Conservation (phyloP, 2,329 filamentous ascomycete genomes). For the Chaetomium globosum region DNA sequence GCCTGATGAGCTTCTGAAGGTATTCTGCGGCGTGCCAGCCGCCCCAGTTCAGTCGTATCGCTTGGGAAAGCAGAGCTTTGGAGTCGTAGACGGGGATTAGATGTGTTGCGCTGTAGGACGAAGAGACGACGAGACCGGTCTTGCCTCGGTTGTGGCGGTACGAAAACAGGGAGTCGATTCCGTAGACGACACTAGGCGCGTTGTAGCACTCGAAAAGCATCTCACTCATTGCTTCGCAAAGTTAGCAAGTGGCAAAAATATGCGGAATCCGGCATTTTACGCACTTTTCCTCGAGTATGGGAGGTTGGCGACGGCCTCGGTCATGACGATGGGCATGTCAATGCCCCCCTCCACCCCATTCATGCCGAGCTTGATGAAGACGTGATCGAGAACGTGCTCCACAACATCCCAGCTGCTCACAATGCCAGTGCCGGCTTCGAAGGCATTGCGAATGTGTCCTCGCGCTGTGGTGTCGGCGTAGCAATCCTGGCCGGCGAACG, state of each 20-base stretch:
- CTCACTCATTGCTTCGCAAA: constrained; percentile 80
- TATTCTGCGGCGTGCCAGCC: constrained; percentile 89
- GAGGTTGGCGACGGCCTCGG: constrained; percentile 89
- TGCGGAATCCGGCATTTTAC: constrained; percentile 40
- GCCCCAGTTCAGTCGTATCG: constrained; percentile 92
- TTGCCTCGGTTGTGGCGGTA: constrained; percentile 88
- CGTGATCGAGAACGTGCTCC: constrained; percentile 91
- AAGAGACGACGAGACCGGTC: constrained; percentile 86
- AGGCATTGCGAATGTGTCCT: constrained; percentile 86
- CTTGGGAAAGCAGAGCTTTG: constrained; percentile 81
- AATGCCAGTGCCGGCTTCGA: constrained; percentile 86
- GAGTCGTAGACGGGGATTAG: constrained; percentile 89
- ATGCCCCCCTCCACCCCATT: constrained; percentile 73
- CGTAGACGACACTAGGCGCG: constrained; percentile 86
- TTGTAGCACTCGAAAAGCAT: constrained; percentile 96
- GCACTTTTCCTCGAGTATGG: constrained; percentile 84
- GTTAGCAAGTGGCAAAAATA: constrained; percentile 37
- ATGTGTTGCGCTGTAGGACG: constrained; percentile 91
- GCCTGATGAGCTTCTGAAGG: constrained; percentile 79
- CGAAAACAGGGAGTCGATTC: constrained; percentile 95
- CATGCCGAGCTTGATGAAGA: constrained; percentile 90
- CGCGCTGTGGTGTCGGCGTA: constrained; percentile 92
- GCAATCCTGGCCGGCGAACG: constrained; percentile 88
- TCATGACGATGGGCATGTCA: constrained; percentile 89
- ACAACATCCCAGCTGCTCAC: constrained; percentile 98